Evolutionary conservation across 345 rosid species (phyloP), one percentile per base, ranked within the genome.

Genomic region (Iberis pinnata): DNA sequence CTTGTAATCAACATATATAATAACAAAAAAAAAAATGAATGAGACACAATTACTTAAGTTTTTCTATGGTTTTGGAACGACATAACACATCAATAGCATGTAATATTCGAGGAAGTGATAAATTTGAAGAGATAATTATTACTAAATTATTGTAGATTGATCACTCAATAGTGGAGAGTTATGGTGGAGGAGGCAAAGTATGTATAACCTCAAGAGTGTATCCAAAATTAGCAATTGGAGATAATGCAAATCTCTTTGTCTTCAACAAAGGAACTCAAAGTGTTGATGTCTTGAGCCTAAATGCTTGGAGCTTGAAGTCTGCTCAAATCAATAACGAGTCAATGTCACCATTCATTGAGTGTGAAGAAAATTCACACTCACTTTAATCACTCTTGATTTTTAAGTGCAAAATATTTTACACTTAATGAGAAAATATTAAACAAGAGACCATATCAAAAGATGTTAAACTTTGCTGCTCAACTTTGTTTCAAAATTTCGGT

Each of bases 141-240:
- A 29, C 25, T 29, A n/a, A n/a, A n/a, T n/a, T n/a, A n/a, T 36
- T 26, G 48, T 39, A 58, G 65, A 70, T 79, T 60, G 88, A 82
- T 60, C 82, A 75, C 47, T 82, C 83, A 0, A 66, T 82, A 56
- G 79, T 77, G 42, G 85, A 82, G 61, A 77, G 80, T 64, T 75
- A 73, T 45, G 79, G 76, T 41, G 89, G 76, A 12, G 43, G 63
- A 6, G 89, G 83, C 36, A 75, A 44, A 61, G 45, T 54, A 22
- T 73, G 81, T 72, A 75, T 82, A 24, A 75, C 79, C 0, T 75
- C 85, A 8, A 70, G 85, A 64, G 80, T 77, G 60, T 82, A 79
- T 58, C 85, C 89, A 9, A 67, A 60, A 9, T 43, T 73, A 39
- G 81, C 85, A 12, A 65, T 70, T 35, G 66, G 70, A 27, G 47